Conservation (phyloP, 2,329 filamentous ascomycete species). For the Diaporthe vexans region DNA sequence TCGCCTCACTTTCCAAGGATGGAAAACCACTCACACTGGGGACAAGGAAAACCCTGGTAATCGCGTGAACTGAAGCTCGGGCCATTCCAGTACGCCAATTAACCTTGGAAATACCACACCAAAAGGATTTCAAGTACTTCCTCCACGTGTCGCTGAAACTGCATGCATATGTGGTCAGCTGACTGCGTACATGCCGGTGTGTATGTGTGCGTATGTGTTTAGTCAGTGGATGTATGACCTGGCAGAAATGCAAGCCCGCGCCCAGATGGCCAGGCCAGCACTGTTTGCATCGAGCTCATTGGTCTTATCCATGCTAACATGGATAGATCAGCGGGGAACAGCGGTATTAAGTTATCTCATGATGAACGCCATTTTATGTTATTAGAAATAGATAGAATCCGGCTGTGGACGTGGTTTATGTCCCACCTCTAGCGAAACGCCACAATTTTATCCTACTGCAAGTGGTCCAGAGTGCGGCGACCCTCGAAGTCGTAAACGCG, state of each 20-base stretch:
- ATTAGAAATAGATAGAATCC: not conserved
- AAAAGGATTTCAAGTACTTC: not conserved
- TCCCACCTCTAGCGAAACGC: too few species aligned
- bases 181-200: not conserved
- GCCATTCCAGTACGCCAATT: too few species aligned
- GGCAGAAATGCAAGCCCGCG: conserved; percentile 1
- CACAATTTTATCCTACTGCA: not conserved
- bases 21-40: not conserved
- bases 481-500: too few species aligned
- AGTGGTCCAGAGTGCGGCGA: not conserved
- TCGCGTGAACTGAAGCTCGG: not conserved
- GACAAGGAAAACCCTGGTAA: not conserved
- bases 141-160: not conserved
- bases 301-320: not conserved
- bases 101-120: not conserved
- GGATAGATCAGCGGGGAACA: not conserved
- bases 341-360: not conserved
- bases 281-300: not conserved
- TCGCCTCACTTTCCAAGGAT: conserved; percentile 18
- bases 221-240: not conserved
- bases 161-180: conserved; percentile 18
- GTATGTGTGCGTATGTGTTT: too few species aligned
- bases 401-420: not conserved
- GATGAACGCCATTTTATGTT: not conserved
- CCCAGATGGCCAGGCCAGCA: not conserved